Evolutionary conservation across 1,284 basidiomycete genomes (phyloP).

Genomic region (Tylopilus orsonianus): DNA sequence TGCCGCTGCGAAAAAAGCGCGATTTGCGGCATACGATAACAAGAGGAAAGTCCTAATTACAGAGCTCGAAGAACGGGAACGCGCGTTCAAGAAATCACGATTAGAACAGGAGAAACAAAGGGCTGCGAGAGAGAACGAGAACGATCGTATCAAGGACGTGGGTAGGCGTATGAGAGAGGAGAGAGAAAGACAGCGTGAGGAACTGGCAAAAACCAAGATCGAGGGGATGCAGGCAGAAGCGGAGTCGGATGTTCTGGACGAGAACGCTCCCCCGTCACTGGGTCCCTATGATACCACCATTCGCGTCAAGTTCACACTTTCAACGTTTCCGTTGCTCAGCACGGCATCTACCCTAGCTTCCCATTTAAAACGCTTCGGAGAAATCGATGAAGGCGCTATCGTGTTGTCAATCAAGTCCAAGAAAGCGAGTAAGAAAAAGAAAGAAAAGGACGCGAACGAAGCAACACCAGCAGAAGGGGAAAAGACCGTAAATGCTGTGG

Average conservation of each 20-base stretch:
- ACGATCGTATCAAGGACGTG: constrained; percentile 76
- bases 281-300: constrained; percentile 73
- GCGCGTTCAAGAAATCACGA: constrained; percentile 69
- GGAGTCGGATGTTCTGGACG: constrained; percentile 42
- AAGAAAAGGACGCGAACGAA: constrained; percentile 11
- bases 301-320: constrained; percentile 63
- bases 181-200: constrained; percentile 52
- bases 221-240: constrained; percentile 34
- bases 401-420: constrained; percentile 62
- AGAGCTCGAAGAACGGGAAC: constrained; percentile 83
- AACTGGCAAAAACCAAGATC: constrained; percentile 41
- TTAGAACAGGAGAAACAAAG: constrained; percentile 61
- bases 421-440: constrained; percentile 30
- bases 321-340: constrained; percentile 54
- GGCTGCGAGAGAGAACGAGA: constrained; percentile 57
- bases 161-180: constrained; percentile 73
- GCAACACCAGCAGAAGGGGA: constrained; percentile 45
- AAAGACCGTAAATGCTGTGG: constrained; percentile 66
- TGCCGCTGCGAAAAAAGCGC: constrained; percentile 68
- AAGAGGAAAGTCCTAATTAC: constrained; percentile 81
- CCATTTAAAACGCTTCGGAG: constrained; percentile 60
- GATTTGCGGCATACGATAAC: constrained; percentile 73
- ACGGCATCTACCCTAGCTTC: constrained; percentile 49
- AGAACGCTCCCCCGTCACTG: constrained; percentile 50
- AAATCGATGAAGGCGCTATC: constrained; percentile 59